These are phyloP conservation scores for Cicer bijugum DNA, from an alignment of 306 rosid genomes.

Conservation along the genomic window DNA sequence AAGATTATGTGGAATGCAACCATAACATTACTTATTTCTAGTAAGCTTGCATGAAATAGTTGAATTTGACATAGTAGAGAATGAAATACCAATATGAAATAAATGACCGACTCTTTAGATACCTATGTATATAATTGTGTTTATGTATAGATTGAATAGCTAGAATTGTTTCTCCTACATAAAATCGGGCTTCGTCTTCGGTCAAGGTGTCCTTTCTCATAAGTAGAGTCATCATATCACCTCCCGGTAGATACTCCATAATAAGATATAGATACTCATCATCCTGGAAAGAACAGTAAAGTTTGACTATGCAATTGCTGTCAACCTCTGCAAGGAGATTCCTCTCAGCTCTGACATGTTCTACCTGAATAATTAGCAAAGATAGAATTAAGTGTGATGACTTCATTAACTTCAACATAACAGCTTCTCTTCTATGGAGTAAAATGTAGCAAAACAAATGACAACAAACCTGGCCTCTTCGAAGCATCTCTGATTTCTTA, in stretches of 20 bases:
- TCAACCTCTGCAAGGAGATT: slow-evolving; percentile 98
- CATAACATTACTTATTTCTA: neutral
- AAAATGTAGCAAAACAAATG: slow-evolving; percentile 38
- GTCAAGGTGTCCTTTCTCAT: slow-evolving; percentile 95
- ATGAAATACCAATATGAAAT: neutral
- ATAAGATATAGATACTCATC: slow-evolving; percentile 86
- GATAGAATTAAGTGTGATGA: slow-evolving; percentile 16
- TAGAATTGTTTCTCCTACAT: slow-evolving; percentile 85
- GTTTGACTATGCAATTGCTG: slow-evolving; percentile 93
- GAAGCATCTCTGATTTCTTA: slow-evolving; percentile 98
- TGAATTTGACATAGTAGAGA: neutral
- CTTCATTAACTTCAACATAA: slow-evolving; percentile 18
- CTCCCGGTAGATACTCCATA: slow-evolving; percentile 99
- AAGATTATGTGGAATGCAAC: slow-evolving; percentile 6
- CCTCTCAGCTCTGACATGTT: slow-evolving; percentile 97
- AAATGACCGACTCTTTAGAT: slow-evolving; percentile 18
- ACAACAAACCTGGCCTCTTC: slow-evolving; percentile 89
- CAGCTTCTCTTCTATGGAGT: neutral
- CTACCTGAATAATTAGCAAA: slow-evolving; percentile 65
- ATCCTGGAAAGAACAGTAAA: slow-evolving; percentile 95
- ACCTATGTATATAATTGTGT: slow-evolving; percentile 98
- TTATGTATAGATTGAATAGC: slow-evolving; percentile 95
- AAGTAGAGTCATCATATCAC: slow-evolving; percentile 98
- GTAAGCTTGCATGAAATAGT: neutral
- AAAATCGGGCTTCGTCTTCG: slow-evolving; percentile 89